These are phyloP conservation scores for Cyclaneusma minus DNA, from an alignment of 2,329 filamentous ascomycete species.

Conservation along the genomic window DNA sequence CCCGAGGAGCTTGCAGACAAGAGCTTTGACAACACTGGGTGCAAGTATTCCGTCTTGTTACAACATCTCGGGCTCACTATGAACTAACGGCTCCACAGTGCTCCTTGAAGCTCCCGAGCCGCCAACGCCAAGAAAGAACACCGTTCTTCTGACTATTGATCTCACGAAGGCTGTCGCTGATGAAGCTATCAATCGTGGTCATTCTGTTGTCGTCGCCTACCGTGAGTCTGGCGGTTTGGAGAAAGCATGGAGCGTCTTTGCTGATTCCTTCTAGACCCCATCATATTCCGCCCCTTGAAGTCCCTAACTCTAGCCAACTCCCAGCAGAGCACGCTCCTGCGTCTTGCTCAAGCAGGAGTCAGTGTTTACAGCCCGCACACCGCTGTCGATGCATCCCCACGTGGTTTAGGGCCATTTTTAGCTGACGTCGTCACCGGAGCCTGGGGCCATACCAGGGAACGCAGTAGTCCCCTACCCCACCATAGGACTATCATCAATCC, in stretches of 20 bases:
- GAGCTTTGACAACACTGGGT: conserved; percentile 91
- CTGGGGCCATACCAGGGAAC: no score
- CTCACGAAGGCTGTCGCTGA: conserved; percentile 78
- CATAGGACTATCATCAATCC: not conserved
- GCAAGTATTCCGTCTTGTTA: conserved; percentile 19
- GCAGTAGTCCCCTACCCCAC: no score
- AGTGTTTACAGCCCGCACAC: conserved; percentile 96
- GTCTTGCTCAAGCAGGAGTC: conserved; percentile 71
- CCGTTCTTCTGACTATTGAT: conserved; percentile 73
- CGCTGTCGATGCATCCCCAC: conserved; percentile 72
- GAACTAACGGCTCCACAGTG: conserved; percentile 25
- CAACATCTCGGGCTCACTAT: conserved; percentile 1
- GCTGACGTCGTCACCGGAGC: conserved; percentile 64
- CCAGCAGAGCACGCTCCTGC: conserved; percentile 74
- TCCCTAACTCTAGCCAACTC: conserved; percentile 70
- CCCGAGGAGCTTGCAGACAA: conserved; percentile 79
- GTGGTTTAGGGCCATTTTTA: conserved; percentile 88
- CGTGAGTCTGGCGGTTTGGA: conserved; percentile 36
- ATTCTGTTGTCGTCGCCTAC: conserved; percentile 75
- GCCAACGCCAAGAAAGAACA: conserved; percentile 50
- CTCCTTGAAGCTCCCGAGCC: conserved; percentile 55
- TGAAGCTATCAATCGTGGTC: conserved; percentile 67
- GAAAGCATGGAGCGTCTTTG: conserved; percentile 4
- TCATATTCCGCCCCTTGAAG: conserved; percentile 90
- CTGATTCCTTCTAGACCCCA: conserved; percentile 49